Evolutionary conservation across 352 stramenopile species (phyloP).

Genomic region (Plasmopara halstedii): DNA sequence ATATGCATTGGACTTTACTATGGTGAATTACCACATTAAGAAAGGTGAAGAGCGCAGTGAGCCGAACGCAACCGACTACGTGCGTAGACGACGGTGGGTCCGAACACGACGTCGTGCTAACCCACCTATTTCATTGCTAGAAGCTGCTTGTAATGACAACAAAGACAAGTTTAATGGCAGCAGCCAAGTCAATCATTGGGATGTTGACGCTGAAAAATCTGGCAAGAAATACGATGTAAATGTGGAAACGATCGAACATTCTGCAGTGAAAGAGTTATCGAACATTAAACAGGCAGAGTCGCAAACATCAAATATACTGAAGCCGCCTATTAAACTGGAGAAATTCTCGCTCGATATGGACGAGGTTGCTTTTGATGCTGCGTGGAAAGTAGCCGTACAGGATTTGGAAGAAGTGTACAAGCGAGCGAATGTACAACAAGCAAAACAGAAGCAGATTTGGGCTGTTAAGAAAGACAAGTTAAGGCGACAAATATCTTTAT

Average conservation of each 20-base stretch:
- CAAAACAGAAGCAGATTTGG: constrained; percentile 43
- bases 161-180: constrained; percentile 20
- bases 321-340: constrained; percentile 14
- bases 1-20: constrained; percentile 75
- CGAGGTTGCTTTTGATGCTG: constrained; percentile 38
- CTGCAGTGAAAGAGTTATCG: neutral
- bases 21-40: constrained; percentile 65
- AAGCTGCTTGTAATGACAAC: neutral
- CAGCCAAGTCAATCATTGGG: constrained; percentile 16
- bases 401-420: constrained; percentile 44
- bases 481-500: constrained; percentile 52
- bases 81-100: constrained; percentile 59
- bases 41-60: constrained; percentile 41
- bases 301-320: neutral
- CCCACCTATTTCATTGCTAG: neutral
- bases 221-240: too few species aligned
- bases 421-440: constrained; percentile 32
- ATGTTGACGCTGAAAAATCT: too few species aligned
- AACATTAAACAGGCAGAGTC: neutral
- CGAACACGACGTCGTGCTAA: constrained; percentile 35
- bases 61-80: constrained; percentile 57
- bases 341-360: constrained; percentile 42
- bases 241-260: neutral
- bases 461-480: constrained; percentile 57
- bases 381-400: constrained; percentile 42